These are phyloP conservation scores for Cicer judaicum DNA, from an alignment of 306 rosid species.

Conservation along the genomic window DNA sequence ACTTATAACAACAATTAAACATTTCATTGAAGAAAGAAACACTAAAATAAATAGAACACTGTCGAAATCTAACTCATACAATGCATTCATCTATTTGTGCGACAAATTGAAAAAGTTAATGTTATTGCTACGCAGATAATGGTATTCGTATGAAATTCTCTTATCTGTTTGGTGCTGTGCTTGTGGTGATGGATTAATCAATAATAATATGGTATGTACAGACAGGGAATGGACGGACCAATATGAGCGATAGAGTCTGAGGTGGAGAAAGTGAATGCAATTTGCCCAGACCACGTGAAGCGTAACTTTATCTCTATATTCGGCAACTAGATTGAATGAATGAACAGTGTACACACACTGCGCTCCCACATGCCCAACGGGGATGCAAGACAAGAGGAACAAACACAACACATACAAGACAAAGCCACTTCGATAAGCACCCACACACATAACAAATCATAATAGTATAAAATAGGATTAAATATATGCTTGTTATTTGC, in stretches of 20 bases:
- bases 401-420: constrained; percentile 53
- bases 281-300: constrained; percentile 58
- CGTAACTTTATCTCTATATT: constrained; percentile 46
- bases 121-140: constrained; percentile 4
- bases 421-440: constrained; percentile 43
- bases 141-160: constrained; percentile 21
- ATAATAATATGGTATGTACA: constrained; percentile 33
- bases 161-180: constrained; percentile 14
- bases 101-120: background rate
- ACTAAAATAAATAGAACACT: background rate
- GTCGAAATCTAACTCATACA: background rate
- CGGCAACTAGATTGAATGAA: constrained; percentile 44
- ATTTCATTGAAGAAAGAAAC: background rate
- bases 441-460: background rate
- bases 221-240: constrained; percentile 47
- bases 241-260: constrained; percentile 37
- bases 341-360: constrained; percentile 29
- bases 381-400: constrained; percentile 47
- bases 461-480: background rate
- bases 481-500: too few species aligned
- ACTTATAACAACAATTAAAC: background rate
- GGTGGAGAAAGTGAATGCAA: constrained; percentile 31
- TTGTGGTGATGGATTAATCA: constrained; percentile 37
- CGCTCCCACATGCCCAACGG: constrained; percentile 56
- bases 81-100: background rate